Base-by-base conservation (phyloP, 176 grass and related monocot species). In the Canna indica region DNA sequence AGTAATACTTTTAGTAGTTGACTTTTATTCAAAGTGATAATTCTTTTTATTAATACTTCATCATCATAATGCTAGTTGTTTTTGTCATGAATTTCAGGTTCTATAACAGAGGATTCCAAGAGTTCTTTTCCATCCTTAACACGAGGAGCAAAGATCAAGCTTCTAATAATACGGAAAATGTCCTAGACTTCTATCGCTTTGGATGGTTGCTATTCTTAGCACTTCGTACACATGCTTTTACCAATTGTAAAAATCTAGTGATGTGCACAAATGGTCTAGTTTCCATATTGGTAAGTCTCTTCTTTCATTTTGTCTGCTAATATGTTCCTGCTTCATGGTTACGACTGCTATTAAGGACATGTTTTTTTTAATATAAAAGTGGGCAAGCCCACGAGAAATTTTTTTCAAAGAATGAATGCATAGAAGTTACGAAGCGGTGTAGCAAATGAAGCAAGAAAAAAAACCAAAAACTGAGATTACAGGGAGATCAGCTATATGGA, bases 151-250 rank as follows among this genome's bases (percentile, higher is more conserved):
- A 68, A 74, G 60, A 68, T 47, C 78, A 78, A 66, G 50, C 36
- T 77, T 59, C 64, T 77, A 67, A 59, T 53, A 80, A 39, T 20
- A 53, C 58, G 16, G 56, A 67, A 75, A 79, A 66, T 64, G 72
- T 67, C 71, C 80, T 69, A 59, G 88, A 90, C 16, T 89, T 81
- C 65, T 45, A 75, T 59, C 57, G 25, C 77, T 97, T 97, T 76
- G 93, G 93, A 56, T 97, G 93, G 93, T 60, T 85, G 75, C 69
- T 97, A 41, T 97, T 97, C 72, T 75, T 97, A 85, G 81, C 81
- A 64, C 79, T 92, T 75, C 86, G 79, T 35, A 82, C 76, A 26
- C 85, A 88, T 79, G 82, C 79, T 69, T 78, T 84, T 7, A 78
- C 82, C 64, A 42, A 81, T 63, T 91, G 87, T 77, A 87, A 89